Evolutionary conservation across 371 early-diverging fungal genomes (phyloP).

Genomic region (Cladochytrium tenue): DNA sequence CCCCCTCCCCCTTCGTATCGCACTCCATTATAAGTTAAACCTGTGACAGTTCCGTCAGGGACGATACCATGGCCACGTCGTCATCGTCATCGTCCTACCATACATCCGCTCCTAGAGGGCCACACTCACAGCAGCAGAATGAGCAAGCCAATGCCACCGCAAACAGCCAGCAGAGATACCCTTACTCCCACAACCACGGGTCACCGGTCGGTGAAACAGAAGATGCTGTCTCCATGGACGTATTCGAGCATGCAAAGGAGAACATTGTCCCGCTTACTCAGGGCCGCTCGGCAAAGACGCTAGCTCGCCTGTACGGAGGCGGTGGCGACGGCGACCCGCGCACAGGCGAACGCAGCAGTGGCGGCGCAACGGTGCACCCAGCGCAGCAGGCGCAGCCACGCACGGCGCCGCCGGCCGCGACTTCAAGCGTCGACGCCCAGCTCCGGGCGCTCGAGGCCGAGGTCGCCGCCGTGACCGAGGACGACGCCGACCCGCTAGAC

Average conservation of each 20-base stretch:
- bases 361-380: neutral
- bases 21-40: no score
- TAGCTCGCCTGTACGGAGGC: slow-evolving; percentile 53
- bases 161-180: no score
- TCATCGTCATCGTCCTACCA: no score
- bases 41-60: no score
- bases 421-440: neutral
- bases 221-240: slow-evolving; percentile 13
- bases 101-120: no score
- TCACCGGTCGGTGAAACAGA: no score
- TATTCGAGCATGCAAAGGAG: slow-evolving; percentile 75
- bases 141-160: no score
- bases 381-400: neutral
- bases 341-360: neutral
- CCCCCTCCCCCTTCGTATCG: no score
- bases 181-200: no score
- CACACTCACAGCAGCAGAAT: no score
- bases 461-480: neutral
- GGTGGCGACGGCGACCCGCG: no score
- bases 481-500: slow-evolving; percentile 74
- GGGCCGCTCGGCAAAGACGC: slow-evolving; percentile 66
- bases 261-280: slow-evolving; percentile 72
- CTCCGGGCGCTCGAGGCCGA: neutral
- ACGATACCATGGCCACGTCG: no score
- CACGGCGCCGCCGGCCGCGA: neutral